These are phyloP conservation scores for Pythium chondricola DNA, from an alignment of 352 stramenopile genomes.

Conservation along the genomic window DNA sequence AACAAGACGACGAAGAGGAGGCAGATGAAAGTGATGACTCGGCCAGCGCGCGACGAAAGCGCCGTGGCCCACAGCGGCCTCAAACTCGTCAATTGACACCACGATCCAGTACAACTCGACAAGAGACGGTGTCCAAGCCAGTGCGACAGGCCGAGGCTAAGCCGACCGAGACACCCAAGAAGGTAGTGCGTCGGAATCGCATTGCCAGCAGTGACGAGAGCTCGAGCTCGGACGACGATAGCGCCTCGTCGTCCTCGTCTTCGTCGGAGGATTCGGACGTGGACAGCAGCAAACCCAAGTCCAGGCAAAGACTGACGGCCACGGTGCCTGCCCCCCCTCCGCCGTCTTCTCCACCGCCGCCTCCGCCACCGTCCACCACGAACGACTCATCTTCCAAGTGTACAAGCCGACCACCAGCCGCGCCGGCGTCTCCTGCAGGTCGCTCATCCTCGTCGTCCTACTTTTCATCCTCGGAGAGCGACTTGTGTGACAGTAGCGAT, in stretches of 20 bases:
- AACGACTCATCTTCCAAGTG: neutral
- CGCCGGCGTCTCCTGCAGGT: no score
- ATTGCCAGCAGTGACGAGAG: slow-evolving; percentile 52
- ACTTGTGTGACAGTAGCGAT: slow-evolving; percentile 50
- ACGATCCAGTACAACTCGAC: no score
- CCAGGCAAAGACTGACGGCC: neutral
- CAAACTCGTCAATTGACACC: no score
- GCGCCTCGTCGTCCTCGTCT: slow-evolving; percentile 21
- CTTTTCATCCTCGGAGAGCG: slow-evolving; percentile 74
- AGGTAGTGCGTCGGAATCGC: slow-evolving; percentile 7
- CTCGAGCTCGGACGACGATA: slow-evolving; percentile 53
- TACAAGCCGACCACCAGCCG: slow-evolving; percentile 10
- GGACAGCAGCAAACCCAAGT: neutral
- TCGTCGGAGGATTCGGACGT: slow-evolving; percentile 17
- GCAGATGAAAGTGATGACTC: no score
- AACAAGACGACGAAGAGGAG: no score
- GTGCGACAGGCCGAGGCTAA: no score
- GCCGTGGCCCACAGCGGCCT: no score
- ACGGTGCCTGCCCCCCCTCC: slow-evolving; percentile 9
- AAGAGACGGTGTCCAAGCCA: no score
- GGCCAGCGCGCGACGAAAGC: no score
- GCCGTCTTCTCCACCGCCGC: slow-evolving; percentile 17
- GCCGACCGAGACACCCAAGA: neutral
- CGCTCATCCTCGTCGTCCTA: slow-evolving; percentile 78
- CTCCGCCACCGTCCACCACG: slow-evolving; percentile 3